These are phyloP conservation scores for Naematelia encephala DNA, from an alignment of 768 basidiomycete species.

Conservation along the genomic window DNA sequence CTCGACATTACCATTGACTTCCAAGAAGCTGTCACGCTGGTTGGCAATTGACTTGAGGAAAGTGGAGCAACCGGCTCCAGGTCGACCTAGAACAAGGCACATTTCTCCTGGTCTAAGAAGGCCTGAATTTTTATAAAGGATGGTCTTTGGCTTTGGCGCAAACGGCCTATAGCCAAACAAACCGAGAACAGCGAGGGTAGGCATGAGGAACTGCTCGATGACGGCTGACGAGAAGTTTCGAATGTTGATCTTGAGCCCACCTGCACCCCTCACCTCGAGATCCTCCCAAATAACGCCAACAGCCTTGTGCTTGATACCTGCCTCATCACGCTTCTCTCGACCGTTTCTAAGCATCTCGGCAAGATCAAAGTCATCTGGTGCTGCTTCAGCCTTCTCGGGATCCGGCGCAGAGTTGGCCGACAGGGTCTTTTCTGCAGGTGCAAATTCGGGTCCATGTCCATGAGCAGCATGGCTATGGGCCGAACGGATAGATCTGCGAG, in stretches of 20 bases:
- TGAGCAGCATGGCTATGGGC: neutral
- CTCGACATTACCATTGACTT: slow-evolving; percentile 65
- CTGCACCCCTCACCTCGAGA: slow-evolving; percentile 50
- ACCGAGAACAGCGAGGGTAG: slow-evolving; percentile 58
- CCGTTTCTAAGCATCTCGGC: slow-evolving; percentile 40
- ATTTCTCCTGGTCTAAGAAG: slow-evolving; percentile 64
- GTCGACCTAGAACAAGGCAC: slow-evolving; percentile 74
- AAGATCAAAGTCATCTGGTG: slow-evolving; percentile 48
- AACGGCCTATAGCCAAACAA: slow-evolving; percentile 59
- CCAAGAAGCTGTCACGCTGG: slow-evolving; percentile 64
- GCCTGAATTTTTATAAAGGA: slow-evolving; percentile 60
- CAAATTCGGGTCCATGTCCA: neutral
- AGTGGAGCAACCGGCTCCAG: slow-evolving; percentile 79
- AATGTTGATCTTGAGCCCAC: slow-evolving; percentile 53
- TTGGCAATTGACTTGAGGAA: slow-evolving; percentile 79
- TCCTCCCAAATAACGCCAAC: slow-evolving; percentile 50
- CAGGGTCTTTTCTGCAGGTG: slow-evolving; percentile 6
- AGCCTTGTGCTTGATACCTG: slow-evolving; percentile 52
- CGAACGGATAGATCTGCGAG: slow-evolving; percentile 14
- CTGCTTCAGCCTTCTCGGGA: slow-evolving; percentile 43
- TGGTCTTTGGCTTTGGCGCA: slow-evolving; percentile 56
- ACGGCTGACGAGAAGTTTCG: slow-evolving; percentile 53
- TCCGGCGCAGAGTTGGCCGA: slow-evolving; percentile 8
- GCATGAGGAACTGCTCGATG: slow-evolving; percentile 57
- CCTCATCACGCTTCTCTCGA: slow-evolving; percentile 35